Base-by-base conservation (phyloP, 768 basidiomycete species). In the Russula earlei region DNA sequence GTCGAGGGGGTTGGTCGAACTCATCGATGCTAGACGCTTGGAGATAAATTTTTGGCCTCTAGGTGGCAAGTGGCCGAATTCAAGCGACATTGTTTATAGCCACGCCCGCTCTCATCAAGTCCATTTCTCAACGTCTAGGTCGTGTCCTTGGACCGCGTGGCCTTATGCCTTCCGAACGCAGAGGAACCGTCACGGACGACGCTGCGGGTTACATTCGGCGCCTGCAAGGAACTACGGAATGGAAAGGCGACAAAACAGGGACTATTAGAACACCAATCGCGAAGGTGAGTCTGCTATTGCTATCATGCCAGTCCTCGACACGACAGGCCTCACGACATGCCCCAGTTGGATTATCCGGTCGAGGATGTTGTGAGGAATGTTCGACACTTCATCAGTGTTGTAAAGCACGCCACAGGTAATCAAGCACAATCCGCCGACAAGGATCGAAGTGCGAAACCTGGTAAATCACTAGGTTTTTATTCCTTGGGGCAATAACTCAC, bases 141-240 rank as follows among this genome's bases (percentile, higher is more conserved):
- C 72, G 89, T 72, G 71, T 86, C 69, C 74, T 88, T 71, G 71
- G 95, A 63, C 94, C 92, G 40, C 82, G 90, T 50, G 95, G 95
- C 54, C 72, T 98, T 43, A 96, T 99, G 94, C 96, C 96, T 11
- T 87, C 89, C 7, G 90, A 87, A 59, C 84, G 93, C 68, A 79
- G 93, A 55, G 96, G 96, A 5, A 94, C 94, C 1, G 95, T 98
- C 19, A 90, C 91, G 1, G 88, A 92, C 48, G 91, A 97, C 57
- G 76, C 97, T 40, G 84, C 77, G 14, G 83, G 82, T 12, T 94
- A 87, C 61, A 83, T 99, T 54, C 77, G 81, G 63, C 80, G 81
- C 47, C 78, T 95, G 34, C 80, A 82, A 54, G 91, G 89, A 12
- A 84, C 85, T 4, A 82, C 85, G 44, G 93, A 97, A 67, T 99